phyloP scores from a whole-genome alignment of 148 eudicot species.

The Chenopodium formosanum region DNA sequence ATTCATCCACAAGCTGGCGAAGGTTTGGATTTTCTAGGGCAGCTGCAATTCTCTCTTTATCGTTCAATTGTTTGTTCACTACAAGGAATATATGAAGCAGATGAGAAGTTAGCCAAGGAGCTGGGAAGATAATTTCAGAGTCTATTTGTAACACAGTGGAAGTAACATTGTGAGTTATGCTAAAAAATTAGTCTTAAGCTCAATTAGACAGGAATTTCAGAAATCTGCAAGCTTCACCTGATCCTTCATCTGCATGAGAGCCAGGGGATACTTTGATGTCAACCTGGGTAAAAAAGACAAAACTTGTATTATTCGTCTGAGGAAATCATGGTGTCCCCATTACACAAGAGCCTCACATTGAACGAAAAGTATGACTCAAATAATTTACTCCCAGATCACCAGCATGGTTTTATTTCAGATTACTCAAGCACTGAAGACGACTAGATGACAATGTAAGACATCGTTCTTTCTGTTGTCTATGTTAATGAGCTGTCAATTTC shows the following conservation, averaged over 20 bases:
- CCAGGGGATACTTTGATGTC: constrained; percentile 93
- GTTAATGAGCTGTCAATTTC: not conserved
- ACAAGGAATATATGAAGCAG: constrained; percentile 16
- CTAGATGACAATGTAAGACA: not conserved
- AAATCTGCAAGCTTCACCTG: constrained; percentile 46
- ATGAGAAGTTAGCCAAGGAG: not conserved
- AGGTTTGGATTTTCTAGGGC: constrained; percentile 82
- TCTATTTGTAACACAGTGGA: not conserved
- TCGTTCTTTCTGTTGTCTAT: not conserved
- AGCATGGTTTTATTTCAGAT: not conserved
- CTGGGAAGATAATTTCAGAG: not conserved
- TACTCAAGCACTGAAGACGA: not conserved
- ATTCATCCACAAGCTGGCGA: constrained; percentile 83
- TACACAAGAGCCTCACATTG: too few species aligned
- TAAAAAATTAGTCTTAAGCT: not conserved
- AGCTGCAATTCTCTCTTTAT: constrained; percentile 89
- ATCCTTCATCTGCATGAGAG: constrained; percentile 85
- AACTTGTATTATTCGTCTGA: not conserved
- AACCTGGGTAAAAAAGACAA: constrained; percentile 41
- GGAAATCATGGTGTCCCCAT: too few species aligned
- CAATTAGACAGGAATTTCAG: not conserved
- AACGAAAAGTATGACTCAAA: too few species aligned
- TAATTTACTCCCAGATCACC: too few species aligned
- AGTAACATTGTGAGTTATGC: not conserved
- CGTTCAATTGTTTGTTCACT: constrained; percentile 94